These are phyloP conservation scores for Ramularia collo-cygni DNA, from an alignment of 2,329 filamentous ascomycete genomes.

Conservation along the genomic window DNA sequence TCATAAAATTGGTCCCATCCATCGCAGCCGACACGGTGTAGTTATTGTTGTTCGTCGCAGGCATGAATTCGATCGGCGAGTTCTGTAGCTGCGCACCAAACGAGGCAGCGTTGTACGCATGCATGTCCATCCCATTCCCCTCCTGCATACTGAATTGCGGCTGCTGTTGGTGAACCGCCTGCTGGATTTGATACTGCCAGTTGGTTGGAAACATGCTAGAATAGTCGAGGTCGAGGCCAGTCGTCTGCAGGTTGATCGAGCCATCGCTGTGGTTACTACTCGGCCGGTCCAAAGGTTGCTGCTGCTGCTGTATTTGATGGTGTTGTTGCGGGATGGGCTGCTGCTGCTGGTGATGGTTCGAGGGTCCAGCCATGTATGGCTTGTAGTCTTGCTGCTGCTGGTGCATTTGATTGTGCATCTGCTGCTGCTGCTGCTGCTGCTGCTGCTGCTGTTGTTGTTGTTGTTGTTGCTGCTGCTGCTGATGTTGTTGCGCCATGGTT, in stretches of 20 bases:
- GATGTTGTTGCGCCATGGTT: slow-evolving; percentile 15
- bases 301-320: slow-evolving; percentile 15
- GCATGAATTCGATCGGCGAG: slow-evolving; percentile 44
- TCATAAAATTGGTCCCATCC: slow-evolving; percentile 34
- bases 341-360: slow-evolving; percentile 22
- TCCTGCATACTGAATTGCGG: slow-evolving; percentile 25
- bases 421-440: slow-evolving; percentile 18
- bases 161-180: slow-evolving; percentile 16
- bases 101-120: slow-evolving; percentile 31
- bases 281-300: slow-evolving; percentile 19
- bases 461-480: slow-evolving; percentile 23
- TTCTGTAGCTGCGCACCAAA: slow-evolving; percentile 38
- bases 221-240: slow-evolving; percentile 28
- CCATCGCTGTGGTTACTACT: slow-evolving; percentile 26
- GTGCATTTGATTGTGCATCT: slow-evolving; percentile 12
- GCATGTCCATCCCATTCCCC: slow-evolving; percentile 30
- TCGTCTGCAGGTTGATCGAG: slow-evolving; percentile 26
- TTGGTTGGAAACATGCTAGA: slow-evolving; percentile 28
- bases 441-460: slow-evolving; percentile 21
- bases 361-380: slow-evolving; percentile 13
- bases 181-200: slow-evolving; percentile 40
- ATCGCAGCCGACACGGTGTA: slow-evolving; percentile 37
- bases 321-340: slow-evolving; percentile 9
- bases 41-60: slow-evolving; percentile 31
- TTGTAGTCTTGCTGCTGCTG: slow-evolving; percentile 18